Conservation (phyloP, 1,139 yeast genomes). For the Hanseniaspora sp. region DNA sequence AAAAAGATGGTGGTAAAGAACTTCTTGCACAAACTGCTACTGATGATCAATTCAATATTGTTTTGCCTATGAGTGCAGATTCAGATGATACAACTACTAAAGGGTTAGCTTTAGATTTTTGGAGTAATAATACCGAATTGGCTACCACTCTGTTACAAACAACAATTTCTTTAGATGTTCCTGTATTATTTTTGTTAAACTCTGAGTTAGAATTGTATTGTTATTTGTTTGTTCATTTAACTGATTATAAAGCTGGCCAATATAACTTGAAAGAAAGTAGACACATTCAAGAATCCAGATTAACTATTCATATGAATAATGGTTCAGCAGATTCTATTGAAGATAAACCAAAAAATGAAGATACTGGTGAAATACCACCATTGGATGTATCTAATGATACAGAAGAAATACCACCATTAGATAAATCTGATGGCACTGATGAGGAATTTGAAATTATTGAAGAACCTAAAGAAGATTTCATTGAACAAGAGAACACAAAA, state of each 20-base stretch:
- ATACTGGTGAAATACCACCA: too few species aligned
- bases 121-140: constrained; percentile 26
- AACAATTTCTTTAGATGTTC: background rate
- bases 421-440: constrained; percentile 21
- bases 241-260: constrained; percentile 34
- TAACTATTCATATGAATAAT: background rate
- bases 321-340: background rate
- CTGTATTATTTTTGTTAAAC: background rate
- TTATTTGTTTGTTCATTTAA: constrained; percentile 42
- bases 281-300: background rate
- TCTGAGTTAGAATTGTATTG: constrained; percentile 26
- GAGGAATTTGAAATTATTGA: constrained; percentile 19
- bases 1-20: constrained; percentile 9
- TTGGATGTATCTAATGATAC: constrained; percentile 17
- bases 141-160: background rate
- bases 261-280: constrained; percentile 21
- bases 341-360: background rate
- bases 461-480: background rate
- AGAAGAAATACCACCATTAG: constrained; percentile 21
- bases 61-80: constrained; percentile 56
- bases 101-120: constrained; percentile 54
- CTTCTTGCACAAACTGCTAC: constrained; percentile 33
- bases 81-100: constrained; percentile 54
- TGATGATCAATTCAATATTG: constrained; percentile 62
- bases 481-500: background rate